Base-by-base conservation (phyloP, 352 stramenopile genomes). In the Globisporangium mamillatum region DNA sequence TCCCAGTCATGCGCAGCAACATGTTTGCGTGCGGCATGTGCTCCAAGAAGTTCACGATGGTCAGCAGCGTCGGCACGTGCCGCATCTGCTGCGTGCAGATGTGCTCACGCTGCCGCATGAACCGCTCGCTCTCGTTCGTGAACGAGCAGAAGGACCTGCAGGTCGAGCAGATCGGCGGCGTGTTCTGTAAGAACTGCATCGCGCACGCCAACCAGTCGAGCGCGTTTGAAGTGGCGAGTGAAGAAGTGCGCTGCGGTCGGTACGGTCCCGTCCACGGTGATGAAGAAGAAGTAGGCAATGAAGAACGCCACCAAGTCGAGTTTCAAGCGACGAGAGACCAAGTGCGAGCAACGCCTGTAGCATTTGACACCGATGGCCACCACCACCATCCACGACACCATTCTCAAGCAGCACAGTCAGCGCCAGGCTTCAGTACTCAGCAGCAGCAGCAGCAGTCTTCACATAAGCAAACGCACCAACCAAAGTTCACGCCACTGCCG, bases 101-200 rank as follows among this genome's bases (percentile, higher is more conserved):
- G 54, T 80, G 74, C 34, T 75, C 71, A 8, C 68, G 69, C 38
- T 80, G 74, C 52, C 68, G 71, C 12, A 71, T 67, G 36, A 68
- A 59, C 25, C 70, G 73, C 44, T 75, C 70, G 58, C 70, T 79
- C 32, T 50, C 34, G 36, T 79, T 71, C 60, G 64, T 71, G 46
- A 69, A 66, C 16, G 59, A 64, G 38, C 7, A 64, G 66, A 59
- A 59, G 22, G 67, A 46, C 0, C 58, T 73, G 67, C 60, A 57
- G 27, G 56, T 76, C 32, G 59, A 74, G n/a, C 57, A 54, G 6
- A 66, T 74, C 6, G 63, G 65, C 32, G 68, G 63, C 24, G 62
- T 69, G n/a, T 79, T 79, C 52, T 80, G 74, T 63, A 74, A 73
- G 58, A 73, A 68, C 34, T 80, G 74, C 41, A 71, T 77, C 34